A percentile compares a stretch with the other conserved stretches of the same genome.
phyloP scores from a whole-genome alignment of 2,329 filamentous ascomycete genomes.

The Penicillium sp. region DNA sequence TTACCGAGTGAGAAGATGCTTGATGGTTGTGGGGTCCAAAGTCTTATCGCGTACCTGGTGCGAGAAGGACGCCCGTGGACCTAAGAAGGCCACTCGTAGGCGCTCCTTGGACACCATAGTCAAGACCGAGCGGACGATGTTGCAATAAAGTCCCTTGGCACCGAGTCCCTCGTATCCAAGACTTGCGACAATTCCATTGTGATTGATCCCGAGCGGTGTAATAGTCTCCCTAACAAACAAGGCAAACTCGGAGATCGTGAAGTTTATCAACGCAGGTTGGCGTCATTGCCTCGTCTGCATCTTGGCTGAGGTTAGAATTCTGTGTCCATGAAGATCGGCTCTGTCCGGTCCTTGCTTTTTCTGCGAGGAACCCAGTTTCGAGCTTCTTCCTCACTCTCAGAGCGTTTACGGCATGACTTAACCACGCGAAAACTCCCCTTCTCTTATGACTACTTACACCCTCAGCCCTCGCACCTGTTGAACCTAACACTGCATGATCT shows the following conservation, averaged over 20 bases:
- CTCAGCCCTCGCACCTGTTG: conserved; percentile 61
- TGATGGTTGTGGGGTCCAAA: conserved; percentile 14
- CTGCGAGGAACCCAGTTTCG: not conserved
- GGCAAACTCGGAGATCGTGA: conserved; percentile 17
- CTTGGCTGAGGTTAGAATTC: no score
- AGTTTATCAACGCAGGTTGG: not conserved
- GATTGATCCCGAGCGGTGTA: conserved; percentile 17
- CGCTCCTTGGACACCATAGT: conserved; percentile 3
- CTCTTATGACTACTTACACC: conserved; percentile 53
- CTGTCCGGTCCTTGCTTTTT: conserved; percentile 1
- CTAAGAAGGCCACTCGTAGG: conserved; percentile 51
- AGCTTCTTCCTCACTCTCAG: conserved; percentile 33
- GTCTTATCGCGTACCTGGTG: conserved; percentile 54
- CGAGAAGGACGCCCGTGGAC: conserved; percentile 61
- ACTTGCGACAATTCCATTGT: conserved; percentile 2
- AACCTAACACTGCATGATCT: conserved; percentile 56
- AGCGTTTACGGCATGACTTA: conserved; percentile 42
- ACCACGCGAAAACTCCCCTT: conserved; percentile 46
- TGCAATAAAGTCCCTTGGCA: no score
- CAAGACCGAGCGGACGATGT: not conserved
- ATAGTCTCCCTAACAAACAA: conserved; percentile 19
- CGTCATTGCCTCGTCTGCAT: conserved; percentile 1
- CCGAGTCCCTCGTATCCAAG: not conserved
- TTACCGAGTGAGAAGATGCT: not conserved
- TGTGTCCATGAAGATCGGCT: conserved; percentile 3